phyloP scores from a whole-genome alignment of 768 basidiomycete species.

The Naganishia friedmannii region DNA sequence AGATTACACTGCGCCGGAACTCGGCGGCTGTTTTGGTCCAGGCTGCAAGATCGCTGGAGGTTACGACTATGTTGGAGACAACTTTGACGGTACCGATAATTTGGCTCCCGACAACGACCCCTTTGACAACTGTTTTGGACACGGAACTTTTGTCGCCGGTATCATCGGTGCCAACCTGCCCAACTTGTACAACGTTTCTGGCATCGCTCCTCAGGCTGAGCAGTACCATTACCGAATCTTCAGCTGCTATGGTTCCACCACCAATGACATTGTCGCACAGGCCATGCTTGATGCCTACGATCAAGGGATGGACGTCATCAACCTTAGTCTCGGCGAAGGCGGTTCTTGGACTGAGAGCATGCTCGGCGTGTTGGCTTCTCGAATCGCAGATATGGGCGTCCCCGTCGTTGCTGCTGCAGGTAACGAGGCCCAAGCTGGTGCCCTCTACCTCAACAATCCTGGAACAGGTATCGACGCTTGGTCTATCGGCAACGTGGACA shows the following conservation, averaged over 20 bases:
- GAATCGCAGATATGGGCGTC: conserved; percentile 61
- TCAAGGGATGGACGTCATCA: conserved; percentile 64
- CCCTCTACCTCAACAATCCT: conserved; percentile 63
- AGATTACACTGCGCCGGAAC: conserved; percentile 48
- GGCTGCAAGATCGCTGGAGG: conserved; percentile 52
- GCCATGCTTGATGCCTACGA: conserved; percentile 55
- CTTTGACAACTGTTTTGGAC: conserved; percentile 47
- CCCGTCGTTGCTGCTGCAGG: conserved; percentile 65
- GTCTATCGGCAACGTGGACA: conserved; percentile 51
- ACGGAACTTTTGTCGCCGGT: conserved; percentile 55
- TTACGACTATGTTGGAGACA: conserved; percentile 49
- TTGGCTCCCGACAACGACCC: conserved; percentile 48
- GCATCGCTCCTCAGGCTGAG: conserved; percentile 65
- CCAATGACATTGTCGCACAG: conserved; percentile 54
- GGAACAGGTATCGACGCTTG: conserved; percentile 61
- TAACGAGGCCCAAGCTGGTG: conserved; percentile 60
- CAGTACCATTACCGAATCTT: conserved; percentile 60
- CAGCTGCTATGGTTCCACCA: conserved; percentile 59
- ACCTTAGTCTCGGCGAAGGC: conserved; percentile 63
- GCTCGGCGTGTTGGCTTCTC: conserved; percentile 60
- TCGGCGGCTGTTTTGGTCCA: conserved; percentile 51
- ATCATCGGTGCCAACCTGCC: conserved; percentile 61
- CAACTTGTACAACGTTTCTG: conserved; percentile 66
- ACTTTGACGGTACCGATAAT: conserved; percentile 41
- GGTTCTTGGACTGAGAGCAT: conserved; percentile 66